Percentiles rank a stretch among this genome's conserved stretches.
These are phyloP conservation scores for Ascochyta koolunga DNA, from an alignment of 2,329 filamentous ascomycete genomes.

Conservation along the genomic window DNA sequence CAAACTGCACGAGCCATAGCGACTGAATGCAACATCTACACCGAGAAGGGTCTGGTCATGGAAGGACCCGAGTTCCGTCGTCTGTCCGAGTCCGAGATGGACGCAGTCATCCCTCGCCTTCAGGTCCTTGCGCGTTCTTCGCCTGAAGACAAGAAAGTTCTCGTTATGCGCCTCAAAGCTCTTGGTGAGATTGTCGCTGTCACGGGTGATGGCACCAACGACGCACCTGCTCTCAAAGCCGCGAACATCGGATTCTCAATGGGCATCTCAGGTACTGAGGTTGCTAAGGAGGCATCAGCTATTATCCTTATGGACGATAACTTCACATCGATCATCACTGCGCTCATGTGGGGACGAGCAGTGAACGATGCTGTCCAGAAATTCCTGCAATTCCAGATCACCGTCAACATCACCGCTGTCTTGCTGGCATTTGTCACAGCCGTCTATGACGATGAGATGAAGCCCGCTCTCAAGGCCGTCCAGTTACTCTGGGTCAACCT, in stretches of 20 bases:
- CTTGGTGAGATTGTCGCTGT: conserved; percentile 93
- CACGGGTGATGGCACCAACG: conserved; percentile 97
- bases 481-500: conserved; percentile 98
- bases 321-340: conserved; percentile 93
- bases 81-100: conserved; percentile 75
- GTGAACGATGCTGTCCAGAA: conserved; percentile 99
- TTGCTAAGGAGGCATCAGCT: conserved; percentile 91
- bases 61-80: conserved; percentile 91
- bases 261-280: conserved; percentile 88
- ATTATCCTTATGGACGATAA: conserved; percentile 98
- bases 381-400: conserved; percentile 95
- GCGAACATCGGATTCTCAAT: conserved; percentile 97
- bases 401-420: conserved; percentile 96
- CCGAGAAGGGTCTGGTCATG: conserved; percentile 74
- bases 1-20: conserved; percentile 97
- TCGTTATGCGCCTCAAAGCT: conserved; percentile 91
- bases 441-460: conserved; percentile 81
- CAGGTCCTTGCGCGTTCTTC: conserved; percentile 96
- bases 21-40: conserved; percentile 91
- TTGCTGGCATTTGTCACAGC: conserved; percentile 97
- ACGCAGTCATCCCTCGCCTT: conserved; percentile 79
- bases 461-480: conserved; percentile 91
- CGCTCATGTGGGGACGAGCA: conserved; percentile 91
- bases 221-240: conserved; percentile 95
- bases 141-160: conserved; percentile 90